Percentiles rank a stretch among this genome's conserved stretches.
phyloP scores from a whole-genome alignment of 805 yeast genomes.

The Debaryomyces maramus region DNA sequence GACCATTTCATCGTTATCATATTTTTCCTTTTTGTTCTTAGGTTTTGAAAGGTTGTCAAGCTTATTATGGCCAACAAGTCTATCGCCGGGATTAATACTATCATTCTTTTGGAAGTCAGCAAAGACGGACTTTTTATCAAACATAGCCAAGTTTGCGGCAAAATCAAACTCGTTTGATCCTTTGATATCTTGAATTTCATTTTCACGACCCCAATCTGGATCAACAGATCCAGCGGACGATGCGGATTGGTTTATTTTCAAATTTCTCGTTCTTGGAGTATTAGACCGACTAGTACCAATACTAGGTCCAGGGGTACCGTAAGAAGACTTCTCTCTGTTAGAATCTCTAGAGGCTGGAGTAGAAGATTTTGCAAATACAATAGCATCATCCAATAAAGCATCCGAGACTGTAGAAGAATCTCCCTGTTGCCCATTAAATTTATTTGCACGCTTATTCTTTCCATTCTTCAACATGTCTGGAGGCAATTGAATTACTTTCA shows the following conservation, averaged over 20 bases:
- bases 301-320: conserved; percentile 5
- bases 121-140: conserved; percentile 78
- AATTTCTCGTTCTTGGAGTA: conserved; percentile 8
- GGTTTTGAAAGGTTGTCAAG: conserved; percentile 24
- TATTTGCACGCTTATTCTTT: conserved; percentile 15
- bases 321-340: conserved; percentile 2
- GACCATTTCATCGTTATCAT: conserved; percentile 75
- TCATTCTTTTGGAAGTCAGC: conserved; percentile 72
- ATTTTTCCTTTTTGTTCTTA: conserved; percentile 45
- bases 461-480: conserved; percentile 21
- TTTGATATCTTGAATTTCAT: conserved; percentile 47
- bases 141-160: conserved; percentile 74
- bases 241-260: conserved; percentile 4
- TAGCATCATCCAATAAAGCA: conserved; percentile 27
- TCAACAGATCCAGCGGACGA: conserved; percentile 22
- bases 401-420: conserved; percentile 1
- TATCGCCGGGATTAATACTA: conserved; percentile 53
- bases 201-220: conserved; percentile 48
- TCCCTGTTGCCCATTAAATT: conserved; percentile 14
- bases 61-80: conserved; percentile 78
- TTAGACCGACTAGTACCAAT: conserved; percentile 5
- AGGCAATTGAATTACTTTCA: conserved; percentile 59
- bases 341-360: conserved; percentile 13
- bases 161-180: conserved; percentile 75
- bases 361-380: conserved; percentile 21